Percentiles rank a stretch among this genome's conserved stretches.
phyloP scores from a whole-genome alignment of 495 filamentous ascomycete species.

The Talaromyces ruber region DNA sequence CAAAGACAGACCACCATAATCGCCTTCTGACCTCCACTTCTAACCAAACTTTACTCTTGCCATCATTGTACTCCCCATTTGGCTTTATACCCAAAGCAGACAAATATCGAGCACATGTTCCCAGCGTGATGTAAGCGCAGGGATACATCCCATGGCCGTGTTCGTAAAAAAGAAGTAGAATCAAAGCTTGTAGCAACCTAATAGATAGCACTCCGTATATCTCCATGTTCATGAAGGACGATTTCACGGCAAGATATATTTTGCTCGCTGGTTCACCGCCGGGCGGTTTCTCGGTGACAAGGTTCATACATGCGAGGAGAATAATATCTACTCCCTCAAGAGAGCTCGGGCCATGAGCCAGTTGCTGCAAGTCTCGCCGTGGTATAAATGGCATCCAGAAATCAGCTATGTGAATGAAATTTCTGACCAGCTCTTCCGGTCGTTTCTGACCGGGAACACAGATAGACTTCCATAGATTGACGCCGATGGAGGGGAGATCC shows the following conservation, averaged over 20 bases:
- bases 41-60: constrained; percentile 6
- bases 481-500: background rate
- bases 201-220: constrained; percentile 8
- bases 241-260: constrained; percentile 1
- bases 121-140: constrained; percentile 9
- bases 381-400: background rate
- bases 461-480: background rate
- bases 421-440: background rate
- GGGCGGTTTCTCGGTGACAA: background rate
- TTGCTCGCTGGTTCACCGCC: background rate
- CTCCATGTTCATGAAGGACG: constrained; percentile 4
- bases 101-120: constrained; percentile 1
- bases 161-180: constrained; percentile 11
- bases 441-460: background rate
- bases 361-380: background rate
- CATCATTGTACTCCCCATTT: background rate
- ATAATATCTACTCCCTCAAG: background rate
- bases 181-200: constrained; percentile 7
- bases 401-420: background rate
- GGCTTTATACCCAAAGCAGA: background rate
- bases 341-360: background rate
- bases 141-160: constrained; percentile 11
- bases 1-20: constrained; percentile 11
- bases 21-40: constrained; percentile 7
- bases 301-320: background rate